phyloP scores from a whole-genome alignment of 116 monocot genomes.

The Cymodocea nodosa region DNA sequence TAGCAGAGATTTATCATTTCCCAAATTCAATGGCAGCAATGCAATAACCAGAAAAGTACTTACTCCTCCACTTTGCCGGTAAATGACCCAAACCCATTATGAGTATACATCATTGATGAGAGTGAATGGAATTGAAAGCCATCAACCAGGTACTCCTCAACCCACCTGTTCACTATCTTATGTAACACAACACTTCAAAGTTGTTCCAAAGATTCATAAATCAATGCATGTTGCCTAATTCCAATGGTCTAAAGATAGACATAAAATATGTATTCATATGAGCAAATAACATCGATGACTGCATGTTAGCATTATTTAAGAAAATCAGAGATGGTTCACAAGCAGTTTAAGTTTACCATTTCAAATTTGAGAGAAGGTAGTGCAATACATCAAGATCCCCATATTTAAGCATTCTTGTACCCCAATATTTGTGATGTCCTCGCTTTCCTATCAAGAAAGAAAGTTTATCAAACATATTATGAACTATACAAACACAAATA shows the following conservation, averaged over 20 bases:
- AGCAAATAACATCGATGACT: no score
- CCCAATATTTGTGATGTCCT: slow-evolving; percentile 97
- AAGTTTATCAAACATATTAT: slow-evolving; percentile 3
- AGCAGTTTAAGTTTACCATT: slow-evolving; percentile 51
- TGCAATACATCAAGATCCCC: slow-evolving; percentile 89
- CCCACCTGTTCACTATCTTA: slow-evolving; percentile 51
- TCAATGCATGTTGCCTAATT: no score
- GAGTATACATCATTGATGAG: slow-evolving; percentile 93
- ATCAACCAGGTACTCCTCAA: slow-evolving; percentile 82
- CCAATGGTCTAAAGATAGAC: neutral
- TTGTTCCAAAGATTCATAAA: neutral
- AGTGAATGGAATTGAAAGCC: slow-evolving; percentile 96
- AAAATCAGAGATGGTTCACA: neutral
- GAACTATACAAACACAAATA: neutral
- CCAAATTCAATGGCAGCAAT: neutral
- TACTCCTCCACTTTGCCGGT: slow-evolving; percentile 92
- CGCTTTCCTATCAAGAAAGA: slow-evolving; percentile 63
- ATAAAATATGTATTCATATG: neutral
- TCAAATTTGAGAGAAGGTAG: slow-evolving; percentile 93
- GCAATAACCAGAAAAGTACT: slow-evolving; percentile 13
- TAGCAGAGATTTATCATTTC: neutral
- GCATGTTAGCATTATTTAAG: no score
- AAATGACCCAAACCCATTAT: slow-evolving; percentile 91
- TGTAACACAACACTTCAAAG: neutral
- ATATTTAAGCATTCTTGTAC: slow-evolving; percentile 93